A percentile compares a stretch with the other conserved stretches of the same genome.
Evolutionary conservation across 208 protist genomes (phyloP).

Genomic region (Leishmania amazonensis): DNA sequence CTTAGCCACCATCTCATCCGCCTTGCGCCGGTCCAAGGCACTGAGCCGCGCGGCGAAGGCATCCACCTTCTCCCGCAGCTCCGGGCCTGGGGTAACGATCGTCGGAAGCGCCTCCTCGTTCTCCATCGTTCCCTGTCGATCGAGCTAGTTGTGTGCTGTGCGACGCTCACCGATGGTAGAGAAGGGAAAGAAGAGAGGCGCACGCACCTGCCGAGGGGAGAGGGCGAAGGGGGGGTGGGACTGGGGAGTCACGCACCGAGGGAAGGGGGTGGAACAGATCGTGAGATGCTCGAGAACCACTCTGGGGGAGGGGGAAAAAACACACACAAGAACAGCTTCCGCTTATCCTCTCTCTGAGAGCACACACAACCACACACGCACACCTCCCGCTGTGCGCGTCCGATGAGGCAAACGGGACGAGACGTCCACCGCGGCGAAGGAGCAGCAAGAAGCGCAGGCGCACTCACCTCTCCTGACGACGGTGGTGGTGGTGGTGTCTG

Average conservation of each 20-base stretch:
- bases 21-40: conserved; percentile 66
- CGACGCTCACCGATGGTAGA: background rate
- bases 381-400: background rate
- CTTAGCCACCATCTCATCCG: conserved; percentile 84
- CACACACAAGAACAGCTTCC: background rate
- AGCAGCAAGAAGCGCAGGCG: background rate
- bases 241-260: background rate
- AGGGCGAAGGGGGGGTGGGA: background rate
- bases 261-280: background rate
- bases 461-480: background rate
- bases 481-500: background rate
- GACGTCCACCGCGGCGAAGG: background rate
- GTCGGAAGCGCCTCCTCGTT: conserved; percentile 61
- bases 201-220: background rate
- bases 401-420: background rate
- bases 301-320: background rate
- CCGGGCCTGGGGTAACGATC: conserved; percentile 83
- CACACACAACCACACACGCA: background rate
- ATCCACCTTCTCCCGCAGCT: conserved; percentile 80
- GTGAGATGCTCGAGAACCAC: background rate
- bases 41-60: conserved; percentile 73
- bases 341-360: background rate
- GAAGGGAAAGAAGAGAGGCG: background rate
- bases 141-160: background rate
- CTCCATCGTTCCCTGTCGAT: conserved; percentile 28